Evolutionary conservation across 2,329 filamentous ascomycete species (phyloP).

Genomic region (Cercospora zeae-maydis): DNA sequence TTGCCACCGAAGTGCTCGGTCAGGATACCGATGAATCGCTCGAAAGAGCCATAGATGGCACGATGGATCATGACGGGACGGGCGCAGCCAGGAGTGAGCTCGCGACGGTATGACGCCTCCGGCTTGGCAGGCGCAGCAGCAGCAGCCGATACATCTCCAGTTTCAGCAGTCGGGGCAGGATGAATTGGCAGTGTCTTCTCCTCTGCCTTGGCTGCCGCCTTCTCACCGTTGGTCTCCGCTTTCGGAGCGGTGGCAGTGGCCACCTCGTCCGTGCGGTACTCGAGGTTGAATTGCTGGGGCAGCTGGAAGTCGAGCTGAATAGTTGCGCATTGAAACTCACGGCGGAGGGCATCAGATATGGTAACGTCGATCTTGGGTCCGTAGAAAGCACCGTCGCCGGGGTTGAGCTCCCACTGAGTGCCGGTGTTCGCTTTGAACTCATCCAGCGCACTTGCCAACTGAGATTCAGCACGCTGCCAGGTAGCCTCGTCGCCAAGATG

Average conservation of each 20-base stretch:
- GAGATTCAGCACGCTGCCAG: conserved; percentile 84
- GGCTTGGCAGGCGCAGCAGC: conserved; percentile 34
- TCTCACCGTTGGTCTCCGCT: conserved; percentile 23
- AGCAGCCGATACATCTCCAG: conserved; percentile 16
- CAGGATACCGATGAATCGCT: conserved; percentile 68
- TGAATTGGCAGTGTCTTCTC: conserved; percentile 32
- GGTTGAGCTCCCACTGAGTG: conserved; percentile 81
- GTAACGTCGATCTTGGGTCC: conserved; percentile 98
- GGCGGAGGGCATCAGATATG: conserved; percentile 79
- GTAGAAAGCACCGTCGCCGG: conserved; percentile 96
- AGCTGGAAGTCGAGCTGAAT: conserved; percentile 92
- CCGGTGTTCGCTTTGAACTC: conserved; percentile 64
- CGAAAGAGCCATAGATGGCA: conserved; percentile 70
- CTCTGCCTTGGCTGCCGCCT: conserved; percentile 40
- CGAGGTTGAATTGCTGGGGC: conserved; percentile 78
- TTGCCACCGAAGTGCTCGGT: conserved; percentile 82
- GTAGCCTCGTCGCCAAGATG: conserved; percentile 81
- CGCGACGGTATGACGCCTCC: conserved; percentile 38
- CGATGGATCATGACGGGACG: conserved; percentile 85
- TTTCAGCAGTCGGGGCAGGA: conserved; percentile 32
- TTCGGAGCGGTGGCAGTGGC: conserved; percentile 40
- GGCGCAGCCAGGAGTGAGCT: conserved; percentile 66
- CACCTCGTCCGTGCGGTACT: conserved; percentile 73
- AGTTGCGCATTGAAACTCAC: conserved; percentile 86
- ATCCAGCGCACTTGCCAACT: conserved; percentile 74